Conservation (phyloP, 495 filamentous ascomycete species). For the Penicillium maclennaniae region DNA sequence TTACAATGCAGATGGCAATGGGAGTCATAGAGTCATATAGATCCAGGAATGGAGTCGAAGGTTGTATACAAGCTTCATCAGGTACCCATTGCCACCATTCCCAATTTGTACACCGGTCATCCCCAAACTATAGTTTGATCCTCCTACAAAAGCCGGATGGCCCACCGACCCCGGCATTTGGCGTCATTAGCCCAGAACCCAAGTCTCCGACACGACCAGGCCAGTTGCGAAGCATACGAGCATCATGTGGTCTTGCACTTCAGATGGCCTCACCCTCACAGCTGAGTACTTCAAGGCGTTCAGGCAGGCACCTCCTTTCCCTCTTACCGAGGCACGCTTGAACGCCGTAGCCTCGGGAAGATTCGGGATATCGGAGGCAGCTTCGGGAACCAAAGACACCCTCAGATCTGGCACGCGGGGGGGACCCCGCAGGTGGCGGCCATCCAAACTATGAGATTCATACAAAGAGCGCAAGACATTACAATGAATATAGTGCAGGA, state of each 20-base stretch:
- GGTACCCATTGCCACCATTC: neutral
- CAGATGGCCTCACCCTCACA: neutral
- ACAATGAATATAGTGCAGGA: neutral
- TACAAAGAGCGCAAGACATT: neutral
- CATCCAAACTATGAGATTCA: neutral
- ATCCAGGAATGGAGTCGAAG: neutral
- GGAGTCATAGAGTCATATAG: neutral
- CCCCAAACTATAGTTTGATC: neutral
- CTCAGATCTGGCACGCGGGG: neutral
- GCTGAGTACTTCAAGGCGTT: neutral
- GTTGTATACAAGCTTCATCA: neutral
- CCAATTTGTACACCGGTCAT: neutral
- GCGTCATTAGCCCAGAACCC: constrained; percentile 7
- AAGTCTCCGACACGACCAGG: constrained; percentile 24
- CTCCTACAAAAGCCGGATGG: neutral
- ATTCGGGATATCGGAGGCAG: constrained; percentile 14
- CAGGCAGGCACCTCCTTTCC: neutral
- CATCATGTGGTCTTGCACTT: constrained; percentile 19
- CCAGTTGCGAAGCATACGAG: constrained; percentile 21
- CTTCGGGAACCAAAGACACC: constrained; percentile 10
- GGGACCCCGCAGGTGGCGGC: neutral
- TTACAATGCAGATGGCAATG: constrained; percentile 12
- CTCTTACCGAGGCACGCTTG: constrained; percentile 19
- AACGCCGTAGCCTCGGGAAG: constrained; percentile 18
- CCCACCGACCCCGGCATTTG: constrained; percentile 5